phyloP scores from a whole-genome alignment of 768 basidiomycete species.

The Lactarius sp. region DNA sequence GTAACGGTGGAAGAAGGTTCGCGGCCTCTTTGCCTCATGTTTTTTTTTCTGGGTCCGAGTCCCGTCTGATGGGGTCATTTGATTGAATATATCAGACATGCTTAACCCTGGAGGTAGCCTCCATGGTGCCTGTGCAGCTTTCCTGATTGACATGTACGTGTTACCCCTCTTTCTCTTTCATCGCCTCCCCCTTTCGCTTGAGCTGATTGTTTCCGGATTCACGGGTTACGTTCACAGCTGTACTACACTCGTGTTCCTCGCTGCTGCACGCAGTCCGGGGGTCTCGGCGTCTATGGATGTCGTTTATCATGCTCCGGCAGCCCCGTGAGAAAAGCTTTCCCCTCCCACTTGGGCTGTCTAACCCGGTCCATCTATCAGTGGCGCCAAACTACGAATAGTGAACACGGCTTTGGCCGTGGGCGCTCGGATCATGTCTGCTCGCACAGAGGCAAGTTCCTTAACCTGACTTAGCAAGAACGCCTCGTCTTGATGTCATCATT shows the following conservation, averaged over 20 bases:
- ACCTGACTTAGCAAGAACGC: neutral
- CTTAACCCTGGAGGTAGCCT: slow-evolving; percentile 26
- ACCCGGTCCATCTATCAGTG: slow-evolving; percentile 13
- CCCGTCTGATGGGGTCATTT: neutral
- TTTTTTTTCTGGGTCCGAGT: neutral
- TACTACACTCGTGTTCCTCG: slow-evolving; percentile 24
- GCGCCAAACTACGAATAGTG: slow-evolving; percentile 26
- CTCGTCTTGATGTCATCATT: neutral
- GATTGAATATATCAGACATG: slow-evolving; percentile 26
- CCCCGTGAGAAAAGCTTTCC: slow-evolving; percentile 10
- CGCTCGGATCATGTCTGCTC: slow-evolving; percentile 25
- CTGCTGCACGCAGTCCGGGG: neutral
- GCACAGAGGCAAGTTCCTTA: slow-evolving; percentile 24
- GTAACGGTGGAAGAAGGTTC: slow-evolving; percentile 30
- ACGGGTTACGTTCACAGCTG: slow-evolving; percentile 13
- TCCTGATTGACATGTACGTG: slow-evolving; percentile 28
- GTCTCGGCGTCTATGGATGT: slow-evolving; percentile 26
- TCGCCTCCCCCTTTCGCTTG: neutral
- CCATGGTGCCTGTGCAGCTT: slow-evolving; percentile 30
- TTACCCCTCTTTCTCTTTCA: neutral
- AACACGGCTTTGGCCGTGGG: slow-evolving; percentile 27
- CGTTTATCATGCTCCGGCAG: slow-evolving; percentile 27
- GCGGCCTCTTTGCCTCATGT: neutral
- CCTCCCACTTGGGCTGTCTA: too few species aligned
- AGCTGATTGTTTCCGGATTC: neutral